Percentiles rank a stretch among this genome's conserved stretches.
phyloP scores from a whole-genome alignment of 176 grass and related monocot species.

The Thinopyrum elongatum region DNA sequence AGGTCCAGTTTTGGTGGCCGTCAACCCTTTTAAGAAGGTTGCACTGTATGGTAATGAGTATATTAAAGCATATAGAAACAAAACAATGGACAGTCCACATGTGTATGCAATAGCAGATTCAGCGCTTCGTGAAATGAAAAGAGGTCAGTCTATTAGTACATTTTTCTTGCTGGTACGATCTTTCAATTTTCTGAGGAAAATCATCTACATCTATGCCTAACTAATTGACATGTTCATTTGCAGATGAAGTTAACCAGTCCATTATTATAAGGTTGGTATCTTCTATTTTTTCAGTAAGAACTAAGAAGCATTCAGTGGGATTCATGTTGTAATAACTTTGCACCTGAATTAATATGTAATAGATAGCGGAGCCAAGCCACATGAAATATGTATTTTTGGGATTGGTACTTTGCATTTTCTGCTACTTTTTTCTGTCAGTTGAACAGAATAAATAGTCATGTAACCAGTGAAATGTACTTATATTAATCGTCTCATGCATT shows the following conservation, averaged over 20 bases:
- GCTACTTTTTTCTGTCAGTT: not conserved
- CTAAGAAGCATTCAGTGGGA: slow-evolving; percentile 6
- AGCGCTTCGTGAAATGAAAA: slow-evolving; percentile 89
- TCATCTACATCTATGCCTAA: slow-evolving; percentile 35
- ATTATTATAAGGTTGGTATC: slow-evolving; percentile 90
- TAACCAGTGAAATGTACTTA: not conserved
- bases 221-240: slow-evolving; percentile 39
- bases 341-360: slow-evolving; percentile 6
- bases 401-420: slow-evolving; percentile 17
- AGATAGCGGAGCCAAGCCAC: not conserved
- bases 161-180: slow-evolving; percentile 15
- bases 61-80: slow-evolving; percentile 79
- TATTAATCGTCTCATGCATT: not conserved
- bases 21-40: slow-evolving; percentile 98
- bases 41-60: slow-evolving; percentile 81
- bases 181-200: slow-evolving; percentile 8
- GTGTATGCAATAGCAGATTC: slow-evolving; percentile 98
- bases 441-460: slow-evolving; percentile 14
- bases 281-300: not conserved
- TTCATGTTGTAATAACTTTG: not conserved
- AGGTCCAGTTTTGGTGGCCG: slow-evolving; percentile 94
- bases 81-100: slow-evolving; percentile 80
- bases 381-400: slow-evolving; percentile 1
- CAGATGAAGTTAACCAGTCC: slow-evolving; percentile 99
- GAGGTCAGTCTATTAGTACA: slow-evolving; percentile 53